phyloP scores from a whole-genome alignment of 1,139 yeast genomes.

The Tardiomyces digboiensis region DNA sequence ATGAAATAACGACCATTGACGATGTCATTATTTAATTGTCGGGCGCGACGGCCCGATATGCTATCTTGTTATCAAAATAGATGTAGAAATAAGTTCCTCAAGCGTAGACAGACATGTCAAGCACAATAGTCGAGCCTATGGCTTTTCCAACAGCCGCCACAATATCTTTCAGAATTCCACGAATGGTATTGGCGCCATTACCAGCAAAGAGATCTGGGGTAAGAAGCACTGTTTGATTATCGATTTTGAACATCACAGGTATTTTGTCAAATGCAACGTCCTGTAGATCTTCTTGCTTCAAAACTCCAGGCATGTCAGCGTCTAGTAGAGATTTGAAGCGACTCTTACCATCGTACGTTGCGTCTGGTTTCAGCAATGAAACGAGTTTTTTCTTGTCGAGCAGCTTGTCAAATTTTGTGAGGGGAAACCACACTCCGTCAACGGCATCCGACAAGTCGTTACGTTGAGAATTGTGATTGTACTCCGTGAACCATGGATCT shows the following conservation, averaged over 20 bases:
- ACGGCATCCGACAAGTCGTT: neutral
- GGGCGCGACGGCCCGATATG: too few relatives aligned
- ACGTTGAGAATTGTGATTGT: neutral
- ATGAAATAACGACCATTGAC: neutral
- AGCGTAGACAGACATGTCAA: neutral
- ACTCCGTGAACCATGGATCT: slow-evolving; percentile 19
- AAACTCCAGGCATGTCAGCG: neutral
- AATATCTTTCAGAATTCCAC: neutral
- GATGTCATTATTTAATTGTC: neutral
- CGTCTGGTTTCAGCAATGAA: neutral
- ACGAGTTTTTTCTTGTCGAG: neutral
- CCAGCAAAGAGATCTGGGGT: neutral
- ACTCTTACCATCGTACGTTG: neutral
- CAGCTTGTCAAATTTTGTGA: neutral
- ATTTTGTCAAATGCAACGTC: neutral
- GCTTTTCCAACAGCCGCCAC: neutral
- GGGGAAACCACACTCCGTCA: neutral
- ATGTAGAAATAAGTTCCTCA: neutral
- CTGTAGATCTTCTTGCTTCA: neutral
- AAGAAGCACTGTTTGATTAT: neutral
- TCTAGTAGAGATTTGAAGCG: neutral
- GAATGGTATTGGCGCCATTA: neutral
- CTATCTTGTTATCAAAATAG: too few relatives aligned
- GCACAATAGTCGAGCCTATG: neutral
- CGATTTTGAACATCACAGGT: neutral